These are phyloP conservation scores for Aspergillus campestris DNA, from an alignment of 495 filamentous ascomycete genomes.

Conservation along the genomic window DNA sequence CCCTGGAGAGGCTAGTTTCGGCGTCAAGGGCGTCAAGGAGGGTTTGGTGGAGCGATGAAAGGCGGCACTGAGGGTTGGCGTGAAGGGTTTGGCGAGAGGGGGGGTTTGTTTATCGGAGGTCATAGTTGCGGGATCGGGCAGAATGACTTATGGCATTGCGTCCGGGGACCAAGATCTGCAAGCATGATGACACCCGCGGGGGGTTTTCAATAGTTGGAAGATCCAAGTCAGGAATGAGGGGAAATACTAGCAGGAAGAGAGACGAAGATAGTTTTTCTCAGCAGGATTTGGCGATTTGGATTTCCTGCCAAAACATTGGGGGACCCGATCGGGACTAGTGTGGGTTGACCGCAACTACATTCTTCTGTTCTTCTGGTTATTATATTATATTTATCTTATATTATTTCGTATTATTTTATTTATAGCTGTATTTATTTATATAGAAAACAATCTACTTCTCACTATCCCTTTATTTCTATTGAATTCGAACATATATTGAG, in stretches of 20 bases:
- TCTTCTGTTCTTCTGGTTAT: no score
- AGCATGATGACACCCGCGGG: constrained; percentile 33
- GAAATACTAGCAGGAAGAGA: not conserved
- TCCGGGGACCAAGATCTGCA: constrained; percentile 19
- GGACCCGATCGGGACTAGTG: constrained; percentile 11
- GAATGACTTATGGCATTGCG: constrained; percentile 36
- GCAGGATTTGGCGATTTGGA: not conserved
- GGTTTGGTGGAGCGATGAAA: constrained; percentile 32
- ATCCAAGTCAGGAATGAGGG: constrained; percentile 2
- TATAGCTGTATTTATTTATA: no score
- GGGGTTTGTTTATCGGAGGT: constrained; percentile 46
- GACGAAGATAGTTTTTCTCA: not conserved
- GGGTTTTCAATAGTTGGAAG: constrained; percentile 6
- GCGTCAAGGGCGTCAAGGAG: constrained; percentile 44
- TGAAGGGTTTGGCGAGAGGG: constrained; percentile 38
- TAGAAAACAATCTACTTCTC: no score
- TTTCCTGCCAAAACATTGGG: no score
- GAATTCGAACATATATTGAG: no score
- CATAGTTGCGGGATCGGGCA: constrained; percentile 31
- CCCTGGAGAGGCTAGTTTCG: constrained; percentile 39
- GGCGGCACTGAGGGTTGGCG: constrained; percentile 41
- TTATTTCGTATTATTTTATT: no score
- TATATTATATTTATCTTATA: no score
- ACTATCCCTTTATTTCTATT: no score
- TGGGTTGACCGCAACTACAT: no score